Percentiles rank a stretch among this genome's conserved stretches.
Conservation (phyloP, 768 basidiomycete genomes). For the Jaapia argillacea region DNA sequence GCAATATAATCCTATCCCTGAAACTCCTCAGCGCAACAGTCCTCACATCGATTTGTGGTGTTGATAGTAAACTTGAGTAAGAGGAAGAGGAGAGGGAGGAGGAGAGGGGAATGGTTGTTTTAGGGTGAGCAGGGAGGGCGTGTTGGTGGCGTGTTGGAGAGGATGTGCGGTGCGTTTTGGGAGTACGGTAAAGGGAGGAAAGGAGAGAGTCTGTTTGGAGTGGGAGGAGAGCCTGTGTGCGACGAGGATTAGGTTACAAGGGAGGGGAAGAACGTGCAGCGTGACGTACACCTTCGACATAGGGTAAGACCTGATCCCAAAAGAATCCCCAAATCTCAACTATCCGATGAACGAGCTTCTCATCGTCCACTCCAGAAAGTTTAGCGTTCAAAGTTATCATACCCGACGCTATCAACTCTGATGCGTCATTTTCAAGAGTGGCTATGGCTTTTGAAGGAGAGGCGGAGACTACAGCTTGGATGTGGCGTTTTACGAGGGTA, state of each 20-base stretch:
- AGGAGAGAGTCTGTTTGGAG: constrained; percentile 54
- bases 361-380: constrained; percentile 66
- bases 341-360: constrained; percentile 63
- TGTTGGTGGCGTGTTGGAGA: constrained; percentile 45
- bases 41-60: constrained; percentile 67
- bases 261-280: constrained; percentile 9
- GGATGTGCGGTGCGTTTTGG: constrained; percentile 42
- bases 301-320: constrained; percentile 82
- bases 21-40: constrained; percentile 73
- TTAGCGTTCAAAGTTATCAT: constrained; percentile 92
- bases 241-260: constrained; percentile 24
- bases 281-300: constrained; percentile 87
- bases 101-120: too few relatives aligned
- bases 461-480: constrained; percentile 61
- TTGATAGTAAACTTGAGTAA: too few relatives aligned
- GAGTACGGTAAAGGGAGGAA: constrained; percentile 56
- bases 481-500: constrained; percentile 67
- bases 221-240: too few relatives aligned
- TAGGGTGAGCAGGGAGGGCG: constrained; percentile 24
- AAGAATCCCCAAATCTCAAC: constrained; percentile 93
- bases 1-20: constrained; percentile 69
- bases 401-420: constrained; percentile 75
- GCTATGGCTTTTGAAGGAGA: constrained; percentile 66
- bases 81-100: too few relatives aligned
- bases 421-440: constrained; percentile 67